Base-by-base conservation (phyloP, 257 asterid species). In the Mitragyna speciosa region DNA sequence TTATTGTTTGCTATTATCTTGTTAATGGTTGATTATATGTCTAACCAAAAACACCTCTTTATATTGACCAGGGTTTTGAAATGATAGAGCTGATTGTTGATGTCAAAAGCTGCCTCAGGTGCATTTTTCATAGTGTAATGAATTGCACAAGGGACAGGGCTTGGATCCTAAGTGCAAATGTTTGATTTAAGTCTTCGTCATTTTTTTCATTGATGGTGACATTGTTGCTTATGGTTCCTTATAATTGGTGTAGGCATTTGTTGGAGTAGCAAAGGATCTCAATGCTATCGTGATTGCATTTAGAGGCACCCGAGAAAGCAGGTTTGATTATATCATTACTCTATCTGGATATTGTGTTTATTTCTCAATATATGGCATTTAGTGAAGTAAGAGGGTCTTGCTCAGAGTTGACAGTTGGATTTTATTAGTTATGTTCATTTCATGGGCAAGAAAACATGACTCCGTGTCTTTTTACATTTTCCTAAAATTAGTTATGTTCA, bases 41-140 rank as follows among this genome's bases (percentile, higher is more conserved):
- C 76, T 72, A 76, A 75, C 76, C 59, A 81, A 75, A n/a, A 73
- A 75, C 31, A 39, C 66, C 45, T 69, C 54, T 71, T 45, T 70
- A 39, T 68, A 70, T 81, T 80, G 56, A 78, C 84, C 96, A 96
- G 99, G 99, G 93, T 48, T 96, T 96, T 88, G 97, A 96, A 87
- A 86, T 96, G 75, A 87, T 92, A 71, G 99, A 91, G 87, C 86
- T 96, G 82, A 86, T 96, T 83, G 96, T 96, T 76, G 99, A 96
- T 68, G 96, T 96, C 70, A 88, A 88, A 82, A 79, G 83, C 81
- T 96, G 99, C 84, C 91, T 96, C 99, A 96, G 98, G 99, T 96
- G 65, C 58, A 49, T 65, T 51, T 39, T 71, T 77, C 20, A 1
- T 31, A 31, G 7, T 26, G 63, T 47, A 65, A 33, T n/a, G 22